phyloP scores from a whole-genome alignment of 1,284 basidiomycete genomes.

The Apiotrichum veenhuisii region DNA sequence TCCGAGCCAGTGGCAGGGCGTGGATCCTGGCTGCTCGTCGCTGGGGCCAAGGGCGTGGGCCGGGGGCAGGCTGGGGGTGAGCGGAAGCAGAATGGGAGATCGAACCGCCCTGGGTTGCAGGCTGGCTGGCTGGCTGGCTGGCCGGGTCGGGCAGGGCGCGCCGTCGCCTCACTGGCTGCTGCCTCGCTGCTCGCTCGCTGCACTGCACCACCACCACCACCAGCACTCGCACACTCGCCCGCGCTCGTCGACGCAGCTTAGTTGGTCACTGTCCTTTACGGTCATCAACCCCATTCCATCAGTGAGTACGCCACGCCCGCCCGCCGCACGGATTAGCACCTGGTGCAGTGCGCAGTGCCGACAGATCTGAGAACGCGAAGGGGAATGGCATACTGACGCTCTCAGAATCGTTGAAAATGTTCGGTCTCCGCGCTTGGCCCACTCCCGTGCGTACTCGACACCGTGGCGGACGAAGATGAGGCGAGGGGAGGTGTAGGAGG shows the following conservation, averaged over 20 bases:
- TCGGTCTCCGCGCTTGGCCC: conserved; percentile 47
- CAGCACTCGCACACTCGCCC: neutral
- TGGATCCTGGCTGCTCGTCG: no score
- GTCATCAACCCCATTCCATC: neutral
- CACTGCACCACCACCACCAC: neutral
- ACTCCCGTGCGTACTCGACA: conserved; percentile 36
- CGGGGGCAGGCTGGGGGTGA: neutral
- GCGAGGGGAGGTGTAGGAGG: neutral
- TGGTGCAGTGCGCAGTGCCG: no score
- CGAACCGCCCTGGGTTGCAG: no score
- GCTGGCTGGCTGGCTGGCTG: no score
- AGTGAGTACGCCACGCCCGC: neutral
- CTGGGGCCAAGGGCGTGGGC: no score
- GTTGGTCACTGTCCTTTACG: neutral
- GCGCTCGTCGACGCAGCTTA: no score
- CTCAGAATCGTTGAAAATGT: conserved; percentile 28
- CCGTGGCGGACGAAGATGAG: neutral
- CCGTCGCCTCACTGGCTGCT: neutral
- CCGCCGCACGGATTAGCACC: no score
- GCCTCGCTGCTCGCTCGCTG: neutral
- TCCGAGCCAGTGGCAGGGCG: neutral
- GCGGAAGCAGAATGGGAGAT: neutral
- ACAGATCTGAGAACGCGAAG: neutral
- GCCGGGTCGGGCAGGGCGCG: neutral
- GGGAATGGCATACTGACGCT: neutral